These are phyloP conservation scores for Auricularia sp. DNA, from an alignment of 768 basidiomycete species.

Conservation along the genomic window DNA sequence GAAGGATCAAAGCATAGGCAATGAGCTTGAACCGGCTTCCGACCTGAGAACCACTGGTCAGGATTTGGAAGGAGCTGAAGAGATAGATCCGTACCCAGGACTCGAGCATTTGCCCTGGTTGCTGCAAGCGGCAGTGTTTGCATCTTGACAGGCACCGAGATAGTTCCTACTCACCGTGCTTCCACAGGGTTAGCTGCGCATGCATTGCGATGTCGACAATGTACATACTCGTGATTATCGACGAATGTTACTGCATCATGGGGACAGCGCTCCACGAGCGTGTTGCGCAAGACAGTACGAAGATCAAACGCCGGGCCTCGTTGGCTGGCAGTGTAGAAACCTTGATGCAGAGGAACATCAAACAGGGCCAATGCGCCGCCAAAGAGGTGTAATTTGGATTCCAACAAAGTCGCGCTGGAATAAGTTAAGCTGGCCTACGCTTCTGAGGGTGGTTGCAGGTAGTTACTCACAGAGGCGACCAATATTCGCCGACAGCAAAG, in stretches of 20 bases:
- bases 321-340: conserved; percentile 70
- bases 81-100: conserved; percentile 55
- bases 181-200: conserved; percentile 6
- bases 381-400: not conserved
- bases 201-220: conserved; percentile 5
- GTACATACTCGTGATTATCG: conserved; percentile 77
- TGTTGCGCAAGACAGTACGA: conserved; percentile 57
- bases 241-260: conserved; percentile 83
- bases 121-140: conserved; percentile 22
- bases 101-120: conserved; percentile 66
- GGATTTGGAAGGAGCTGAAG: not conserved
- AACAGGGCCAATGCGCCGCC: conserved; percentile 53
- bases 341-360: conserved; percentile 82
- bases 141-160: conserved; percentile 1
- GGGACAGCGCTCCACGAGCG: conserved; percentile 59
- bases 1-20: conserved; percentile 71
- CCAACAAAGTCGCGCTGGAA: not conserved
- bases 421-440: not conserved
- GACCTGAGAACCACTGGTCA: conserved; percentile 36
- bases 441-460: not conserved
- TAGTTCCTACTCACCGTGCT: conserved; percentile 47
- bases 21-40: conserved; percentile 63
- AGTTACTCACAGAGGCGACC: conserved; percentile 33
- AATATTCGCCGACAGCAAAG: conserved; percentile 74
- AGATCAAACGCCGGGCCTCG: conserved; percentile 62